These are phyloP conservation scores for Neodidymelliopsis sp. DNA, from an alignment of 2,329 filamentous ascomycete genomes.

Conservation along the genomic window DNA sequence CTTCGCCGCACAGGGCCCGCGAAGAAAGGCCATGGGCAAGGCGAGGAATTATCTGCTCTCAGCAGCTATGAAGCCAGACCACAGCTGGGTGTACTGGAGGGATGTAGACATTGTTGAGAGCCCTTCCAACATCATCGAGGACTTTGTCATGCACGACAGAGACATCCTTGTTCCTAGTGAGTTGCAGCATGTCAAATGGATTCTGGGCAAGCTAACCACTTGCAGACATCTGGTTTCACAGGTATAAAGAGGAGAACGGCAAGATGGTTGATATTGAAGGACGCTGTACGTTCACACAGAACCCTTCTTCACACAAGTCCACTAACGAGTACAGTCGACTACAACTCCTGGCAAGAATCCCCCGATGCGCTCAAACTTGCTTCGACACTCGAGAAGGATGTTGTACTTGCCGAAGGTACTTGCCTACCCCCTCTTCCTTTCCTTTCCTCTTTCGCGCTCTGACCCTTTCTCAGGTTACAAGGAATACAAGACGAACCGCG, in stretches of 20 bases:
- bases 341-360: constrained; percentile 98
- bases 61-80: constrained; percentile 85
- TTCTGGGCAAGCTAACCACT: constrained; percentile 15
- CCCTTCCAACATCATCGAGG: constrained; percentile 85
- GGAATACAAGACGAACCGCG: constrained; percentile 88
- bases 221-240: constrained; percentile 95
- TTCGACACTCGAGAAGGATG: constrained; percentile 76
- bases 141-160: constrained; percentile 91
- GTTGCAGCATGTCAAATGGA: constrained; percentile 45
- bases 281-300: constrained; percentile 71
- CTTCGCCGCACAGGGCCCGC: constrained; percentile 86
- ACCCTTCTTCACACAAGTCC: too few species aligned
- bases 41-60: constrained; percentile 92
- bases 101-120: constrained; percentile 97
- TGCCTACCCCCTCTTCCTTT: neutral
- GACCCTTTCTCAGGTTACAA: constrained; percentile 75
- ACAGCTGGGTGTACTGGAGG: constrained; percentile 99
- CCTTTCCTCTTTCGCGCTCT: neutral
- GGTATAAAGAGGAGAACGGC: constrained; percentile 75
- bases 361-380: constrained; percentile 80
- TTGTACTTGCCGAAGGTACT: constrained; percentile 84
- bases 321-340: constrained; percentile 73
- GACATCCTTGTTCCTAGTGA: constrained; percentile 95
- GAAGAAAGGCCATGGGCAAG: constrained; percentile 86
- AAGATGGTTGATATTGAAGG: constrained; percentile 81